phyloP scores from a whole-genome alignment of 2,329 filamentous ascomycete species.

The Sporothrix brunneoviolacea region DNA sequence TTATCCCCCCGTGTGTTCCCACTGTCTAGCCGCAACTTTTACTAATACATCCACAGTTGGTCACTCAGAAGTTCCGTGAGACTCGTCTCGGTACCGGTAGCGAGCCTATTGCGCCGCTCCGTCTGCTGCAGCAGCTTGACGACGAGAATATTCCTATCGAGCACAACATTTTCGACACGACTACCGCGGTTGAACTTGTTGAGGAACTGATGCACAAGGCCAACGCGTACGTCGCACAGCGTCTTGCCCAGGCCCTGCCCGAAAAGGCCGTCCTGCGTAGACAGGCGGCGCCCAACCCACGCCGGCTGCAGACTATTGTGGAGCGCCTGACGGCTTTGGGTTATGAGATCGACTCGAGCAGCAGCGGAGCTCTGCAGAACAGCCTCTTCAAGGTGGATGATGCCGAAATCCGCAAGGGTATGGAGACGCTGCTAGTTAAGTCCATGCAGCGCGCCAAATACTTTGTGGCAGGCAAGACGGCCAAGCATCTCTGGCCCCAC shows the following conservation, averaged over 20 bases:
- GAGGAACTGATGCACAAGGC: constrained; percentile 94
- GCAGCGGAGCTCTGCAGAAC: constrained; percentile 86
- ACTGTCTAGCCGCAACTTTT: too few relatives aligned
- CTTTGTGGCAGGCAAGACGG: constrained; percentile 73
- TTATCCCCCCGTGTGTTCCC: too few relatives aligned
- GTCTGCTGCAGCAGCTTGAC: constrained; percentile 86
- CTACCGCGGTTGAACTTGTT: constrained; percentile 81
- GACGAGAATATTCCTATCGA: constrained; percentile 98
- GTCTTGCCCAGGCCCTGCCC: constrained; percentile 68
- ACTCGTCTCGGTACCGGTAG: constrained; percentile 73
- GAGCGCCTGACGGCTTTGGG: constrained; percentile 90
- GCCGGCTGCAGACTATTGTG: constrained; percentile 82
- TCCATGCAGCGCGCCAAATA: constrained; percentile 96
- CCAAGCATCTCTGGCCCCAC: constrained; percentile 73
- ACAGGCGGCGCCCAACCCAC: constrained; percentile 76
- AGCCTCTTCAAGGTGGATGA: constrained; percentile 93
- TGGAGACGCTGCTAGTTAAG: constrained; percentile 94
- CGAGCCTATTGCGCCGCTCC: constrained; percentile 74
- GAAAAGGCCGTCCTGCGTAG: constrained; percentile 90
- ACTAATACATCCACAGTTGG: constrained; percentile 42
- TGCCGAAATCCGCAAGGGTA: constrained; percentile 83
- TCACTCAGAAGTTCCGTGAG: constrained; percentile 88
- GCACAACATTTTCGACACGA: constrained; percentile 91
- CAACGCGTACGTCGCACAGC: constrained; percentile 83
- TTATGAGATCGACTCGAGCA: constrained; percentile 81